Evolutionary conservation across 2,329 filamentous ascomycete species (phyloP).

Genomic region (Hymenoscyphus albidus): DNA sequence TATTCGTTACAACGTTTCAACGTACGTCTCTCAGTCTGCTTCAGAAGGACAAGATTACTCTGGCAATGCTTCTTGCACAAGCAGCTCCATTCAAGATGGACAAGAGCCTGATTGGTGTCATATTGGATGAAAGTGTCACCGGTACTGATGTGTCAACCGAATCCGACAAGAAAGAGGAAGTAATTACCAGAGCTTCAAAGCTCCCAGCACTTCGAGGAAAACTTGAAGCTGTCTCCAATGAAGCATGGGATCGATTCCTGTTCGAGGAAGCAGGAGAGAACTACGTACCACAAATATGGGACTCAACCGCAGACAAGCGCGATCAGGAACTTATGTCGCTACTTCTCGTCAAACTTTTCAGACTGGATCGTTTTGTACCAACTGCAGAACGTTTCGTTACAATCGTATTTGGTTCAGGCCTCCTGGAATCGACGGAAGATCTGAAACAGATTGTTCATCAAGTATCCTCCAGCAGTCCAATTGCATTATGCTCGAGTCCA

Average conservation of each 20-base stretch:
- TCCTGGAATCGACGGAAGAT: constrained; percentile 83
- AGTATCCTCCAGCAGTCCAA: constrained; percentile 77
- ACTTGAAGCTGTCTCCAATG: constrained; percentile 57
- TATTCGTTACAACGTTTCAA: constrained; percentile 89
- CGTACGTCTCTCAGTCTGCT: constrained; percentile 89
- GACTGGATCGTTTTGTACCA: constrained; percentile 91
- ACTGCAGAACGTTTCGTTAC: constrained; percentile 86
- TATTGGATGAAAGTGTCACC: constrained; percentile 73
- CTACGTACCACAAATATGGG: constrained; percentile 73
- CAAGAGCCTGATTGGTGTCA: constrained; percentile 77
- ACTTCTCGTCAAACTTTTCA: constrained; percentile 88
- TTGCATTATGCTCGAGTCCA: constrained; percentile 89
- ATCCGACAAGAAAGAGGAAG: constrained; percentile 59
- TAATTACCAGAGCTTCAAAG: constrained; percentile 63
- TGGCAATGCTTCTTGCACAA: constrained; percentile 92
- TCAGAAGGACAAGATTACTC: constrained; percentile 89
- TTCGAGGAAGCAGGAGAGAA: constrained; percentile 83
- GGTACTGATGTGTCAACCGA: constrained; percentile 76
- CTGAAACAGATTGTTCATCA: constrained; percentile 80
- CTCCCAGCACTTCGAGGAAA: constrained; percentile 70
- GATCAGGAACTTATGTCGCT: constrained; percentile 81
- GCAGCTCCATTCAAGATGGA: constrained; percentile 97
- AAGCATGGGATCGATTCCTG: constrained; percentile 78
- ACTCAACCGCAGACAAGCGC: constrained; percentile 56
- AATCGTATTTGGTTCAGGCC: constrained; percentile 75